Percentiles rank a stretch among this genome's conserved stretches.
These are phyloP conservation scores for Diplocarpon rosae DNA, from an alignment of 2,329 filamentous ascomycete species.

Conservation along the genomic window DNA sequence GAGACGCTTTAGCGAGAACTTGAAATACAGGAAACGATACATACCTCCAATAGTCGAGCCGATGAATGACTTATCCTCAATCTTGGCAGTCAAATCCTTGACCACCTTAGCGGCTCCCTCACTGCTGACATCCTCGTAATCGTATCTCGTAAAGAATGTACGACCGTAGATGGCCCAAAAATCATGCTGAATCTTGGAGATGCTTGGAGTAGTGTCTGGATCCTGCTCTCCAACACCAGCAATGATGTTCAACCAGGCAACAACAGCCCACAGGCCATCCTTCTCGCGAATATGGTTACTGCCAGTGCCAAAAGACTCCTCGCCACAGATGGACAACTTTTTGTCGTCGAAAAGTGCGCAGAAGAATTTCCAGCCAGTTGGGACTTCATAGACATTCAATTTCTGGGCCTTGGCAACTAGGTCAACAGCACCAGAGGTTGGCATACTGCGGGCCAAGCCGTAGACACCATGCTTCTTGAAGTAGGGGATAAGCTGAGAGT, in stretches of 20 bases:
- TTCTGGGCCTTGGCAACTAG: slow-evolving; percentile 92
- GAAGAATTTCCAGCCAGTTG: slow-evolving; percentile 99
- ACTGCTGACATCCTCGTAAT: slow-evolving; percentile 91
- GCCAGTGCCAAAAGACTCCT: slow-evolving; percentile 96
- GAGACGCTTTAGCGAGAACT: slow-evolving; percentile 4
- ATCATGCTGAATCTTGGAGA: slow-evolving; percentile 90
- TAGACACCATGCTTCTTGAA: slow-evolving; percentile 97
- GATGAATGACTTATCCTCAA: slow-evolving; percentile 63
- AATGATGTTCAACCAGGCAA: slow-evolving; percentile 98
- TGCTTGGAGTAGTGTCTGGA: slow-evolving; percentile 72
- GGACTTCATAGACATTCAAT: slow-evolving; percentile 87
- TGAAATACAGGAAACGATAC: slow-evolving; percentile 18
- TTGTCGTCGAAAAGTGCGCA: slow-evolving; percentile 88
- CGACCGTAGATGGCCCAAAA: slow-evolving; percentile 96
- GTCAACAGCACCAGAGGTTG: slow-evolving; percentile 89
- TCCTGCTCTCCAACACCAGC: slow-evolving; percentile 81
- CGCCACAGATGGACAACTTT: slow-evolving; percentile 96
- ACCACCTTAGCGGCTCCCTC: slow-evolving; percentile 88
- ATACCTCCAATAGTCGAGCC: slow-evolving; percentile 68
- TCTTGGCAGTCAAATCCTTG: slow-evolving; percentile 65
- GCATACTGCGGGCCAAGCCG: slow-evolving; percentile 93
- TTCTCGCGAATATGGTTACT: slow-evolving; percentile 99
- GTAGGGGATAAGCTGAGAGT: slow-evolving; percentile 92
- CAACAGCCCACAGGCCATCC: slow-evolving; percentile 93
- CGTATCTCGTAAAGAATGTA: slow-evolving; percentile 98